Conservation (phyloP, 352 stramenopile genomes). For the Phytophthora crassamura region DNA sequence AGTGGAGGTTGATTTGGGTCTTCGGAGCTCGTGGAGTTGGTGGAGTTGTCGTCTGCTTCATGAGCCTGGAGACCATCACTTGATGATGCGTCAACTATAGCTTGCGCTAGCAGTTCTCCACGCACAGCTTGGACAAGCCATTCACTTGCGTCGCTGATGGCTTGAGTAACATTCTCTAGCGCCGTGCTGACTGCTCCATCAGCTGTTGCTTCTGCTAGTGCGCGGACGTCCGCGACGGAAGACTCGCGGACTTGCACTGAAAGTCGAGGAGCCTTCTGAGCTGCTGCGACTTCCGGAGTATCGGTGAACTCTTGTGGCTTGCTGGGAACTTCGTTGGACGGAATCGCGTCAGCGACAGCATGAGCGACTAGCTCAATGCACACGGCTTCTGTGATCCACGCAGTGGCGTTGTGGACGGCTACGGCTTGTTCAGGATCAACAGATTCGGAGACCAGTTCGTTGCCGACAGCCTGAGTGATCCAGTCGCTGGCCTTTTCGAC, state of each 20-base stretch:
- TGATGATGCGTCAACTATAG: background rate
- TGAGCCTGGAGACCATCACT: background rate
- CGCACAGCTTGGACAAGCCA: constrained; percentile 7
- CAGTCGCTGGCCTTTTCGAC: constrained; percentile 8
- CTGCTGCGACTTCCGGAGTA: background rate
- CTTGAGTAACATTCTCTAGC: constrained; percentile 15
- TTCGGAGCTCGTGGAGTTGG: background rate
- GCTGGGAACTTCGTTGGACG: background rate
- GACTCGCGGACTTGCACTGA: background rate
- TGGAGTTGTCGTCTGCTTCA: constrained; percentile 4
- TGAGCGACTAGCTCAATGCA: constrained; percentile 10
- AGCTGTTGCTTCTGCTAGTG: constrained; percentile 20
- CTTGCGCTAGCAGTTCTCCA: constrained; percentile 11
- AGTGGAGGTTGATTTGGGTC: background rate
- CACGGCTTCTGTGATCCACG: constrained; percentile 13
- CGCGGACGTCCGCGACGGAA: background rate
- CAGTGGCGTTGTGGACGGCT: background rate
- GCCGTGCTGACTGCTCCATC: constrained; percentile 12
- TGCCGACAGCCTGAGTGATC: constrained; percentile 16
- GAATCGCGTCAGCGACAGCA: background rate
- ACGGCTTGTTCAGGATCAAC: constrained; percentile 10
- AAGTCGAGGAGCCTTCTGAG: constrained; percentile 6
- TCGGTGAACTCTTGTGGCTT: background rate
- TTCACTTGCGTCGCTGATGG: constrained; percentile 13
- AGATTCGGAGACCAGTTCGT: constrained; percentile 13